Base-by-base conservation (phyloP, 2,329 filamentous ascomycete genomes). In the Curvularia lunata region DNA sequence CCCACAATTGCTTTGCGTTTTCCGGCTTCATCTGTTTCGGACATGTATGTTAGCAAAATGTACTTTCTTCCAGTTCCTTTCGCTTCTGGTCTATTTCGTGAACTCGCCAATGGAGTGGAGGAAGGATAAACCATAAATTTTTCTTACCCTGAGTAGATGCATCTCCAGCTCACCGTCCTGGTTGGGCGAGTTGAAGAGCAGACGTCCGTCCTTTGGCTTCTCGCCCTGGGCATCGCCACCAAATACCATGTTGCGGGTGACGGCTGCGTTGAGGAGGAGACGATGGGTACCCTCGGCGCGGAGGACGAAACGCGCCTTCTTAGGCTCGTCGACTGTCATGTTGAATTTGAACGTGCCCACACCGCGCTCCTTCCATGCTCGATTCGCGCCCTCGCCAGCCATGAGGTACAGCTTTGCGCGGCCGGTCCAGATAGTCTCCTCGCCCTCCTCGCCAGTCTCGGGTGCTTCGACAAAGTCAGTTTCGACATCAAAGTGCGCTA, bases 331-430 rank as follows among this genome's bases (percentile, higher is more conserved):
- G 8, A 66, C 63, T 12, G 65, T 72, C 32, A 74, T 60, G 69
- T 97, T 97, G 74, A 97, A 84, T 78, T 95, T 95, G 66, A 97
- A 82, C 67, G 89, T 89, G 43, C 93, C 93, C 4, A 88, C 84
- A 12, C 93, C 93, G 51, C 93, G 88, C 78, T 98, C 94, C 76
- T 94, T 94, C 94, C 94, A 98, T 46, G 87, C 88, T 53, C 85
- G 85, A 63, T 78, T 78, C 32, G 70, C 69, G 5, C 68, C 71
- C 45, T 83, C 84, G 34, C 83, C 82, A 63, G 86, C 87, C 68
- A 95, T 90, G 56, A 89, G 85, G 79, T 91, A 98, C 57, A 98
- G 85, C 77, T 96, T 96, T 19, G 91, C 90, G 63, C 93, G 88
- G 58, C 90, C 87, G 43, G 87, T 85, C 71, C 94, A 85, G 48